Percentiles rank a stretch among this genome's conserved stretches.
phyloP scores from a whole-genome alignment of 345 rosid species.

The Zanthoxylum bungeanum region DNA sequence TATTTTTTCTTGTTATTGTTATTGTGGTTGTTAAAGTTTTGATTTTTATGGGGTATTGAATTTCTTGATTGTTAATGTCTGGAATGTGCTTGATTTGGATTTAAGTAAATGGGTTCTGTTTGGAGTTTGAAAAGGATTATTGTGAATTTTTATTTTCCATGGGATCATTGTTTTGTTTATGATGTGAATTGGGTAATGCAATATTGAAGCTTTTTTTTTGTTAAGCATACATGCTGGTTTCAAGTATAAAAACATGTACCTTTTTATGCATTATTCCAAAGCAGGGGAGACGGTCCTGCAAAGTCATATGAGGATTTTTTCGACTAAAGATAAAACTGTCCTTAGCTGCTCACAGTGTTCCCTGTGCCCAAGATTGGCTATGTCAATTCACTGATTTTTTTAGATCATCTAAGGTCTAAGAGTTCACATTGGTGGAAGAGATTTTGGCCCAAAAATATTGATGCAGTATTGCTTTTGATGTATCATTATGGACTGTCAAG shows the following conservation, averaged over 20 bases:
- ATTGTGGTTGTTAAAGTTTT: neutral
- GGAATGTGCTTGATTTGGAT: conserved; percentile 4
- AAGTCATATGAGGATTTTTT: neutral
- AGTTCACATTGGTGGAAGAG: neutral
- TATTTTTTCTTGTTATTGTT: neutral
- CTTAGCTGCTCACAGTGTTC: neutral
- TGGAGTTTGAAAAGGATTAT: neutral
- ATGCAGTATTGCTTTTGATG: neutral
- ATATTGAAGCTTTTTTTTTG: neutral
- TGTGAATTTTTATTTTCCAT: neutral
- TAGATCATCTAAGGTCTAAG: neutral
- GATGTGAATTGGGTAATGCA: neutral
- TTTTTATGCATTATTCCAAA: neutral
- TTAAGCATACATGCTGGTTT: neutral
- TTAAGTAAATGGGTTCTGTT: neutral
- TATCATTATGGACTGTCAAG: neutral
- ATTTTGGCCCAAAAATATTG: neutral
- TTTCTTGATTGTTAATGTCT: neutral
- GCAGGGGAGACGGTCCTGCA: neutral
- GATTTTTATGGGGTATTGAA: neutral
- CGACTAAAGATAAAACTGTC: neutral
- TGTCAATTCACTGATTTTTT: neutral
- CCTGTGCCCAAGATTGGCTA: neutral
- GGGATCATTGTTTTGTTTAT: neutral
- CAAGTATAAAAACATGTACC: neutral